phyloP scores from a whole-genome alignment of 169 alveolate genomes.

The Cryptosporidium parvum region DNA sequence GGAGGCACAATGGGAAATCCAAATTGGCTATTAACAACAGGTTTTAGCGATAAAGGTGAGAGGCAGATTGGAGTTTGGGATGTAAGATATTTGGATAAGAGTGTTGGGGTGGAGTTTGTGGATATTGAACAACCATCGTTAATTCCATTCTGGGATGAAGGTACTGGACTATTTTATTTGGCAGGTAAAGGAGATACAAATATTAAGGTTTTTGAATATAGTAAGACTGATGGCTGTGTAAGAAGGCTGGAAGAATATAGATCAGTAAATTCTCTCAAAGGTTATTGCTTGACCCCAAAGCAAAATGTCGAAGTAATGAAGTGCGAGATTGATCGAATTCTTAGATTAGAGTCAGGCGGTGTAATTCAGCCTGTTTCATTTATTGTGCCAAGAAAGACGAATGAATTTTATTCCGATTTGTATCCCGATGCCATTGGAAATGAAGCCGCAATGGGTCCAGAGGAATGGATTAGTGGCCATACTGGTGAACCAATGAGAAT shows the following conservation, averaged over 20 bases:
- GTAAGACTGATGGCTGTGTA: constrained; percentile 67
- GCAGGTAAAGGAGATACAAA: constrained; percentile 75
- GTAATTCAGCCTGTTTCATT: constrained; percentile 74
- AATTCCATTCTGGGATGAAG: constrained; percentile 75
- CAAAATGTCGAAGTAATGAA: constrained; percentile 70
- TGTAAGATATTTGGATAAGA: constrained; percentile 60
- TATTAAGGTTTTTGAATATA: constrained; percentile 64
- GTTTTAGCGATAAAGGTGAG: constrained; percentile 71
- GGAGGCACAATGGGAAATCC: constrained; percentile 75
- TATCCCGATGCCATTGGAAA: constrained; percentile 63
- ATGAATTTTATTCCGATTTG: constrained; percentile 71
- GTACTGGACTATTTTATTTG: constrained; percentile 65
- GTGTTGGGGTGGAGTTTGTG: constrained; percentile 64
- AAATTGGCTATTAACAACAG: constrained; percentile 68
- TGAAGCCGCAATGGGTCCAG: constrained; percentile 76
- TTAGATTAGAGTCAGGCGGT: constrained; percentile 71
- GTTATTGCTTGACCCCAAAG: constrained; percentile 61
- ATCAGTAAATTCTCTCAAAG: constrained; percentile 58
- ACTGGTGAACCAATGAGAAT: constrained; percentile 61
- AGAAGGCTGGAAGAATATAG: constrained; percentile 54
- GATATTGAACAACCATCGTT: constrained; percentile 76
- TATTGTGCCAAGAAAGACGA: constrained; percentile 65
- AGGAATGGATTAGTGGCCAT: constrained; percentile 74
- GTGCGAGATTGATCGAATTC: constrained; percentile 55
- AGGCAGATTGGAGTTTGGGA: constrained; percentile 75